Base-by-base conservation (phyloP, 305 asterid genomes). In the Fraxinus nigra region DNA sequence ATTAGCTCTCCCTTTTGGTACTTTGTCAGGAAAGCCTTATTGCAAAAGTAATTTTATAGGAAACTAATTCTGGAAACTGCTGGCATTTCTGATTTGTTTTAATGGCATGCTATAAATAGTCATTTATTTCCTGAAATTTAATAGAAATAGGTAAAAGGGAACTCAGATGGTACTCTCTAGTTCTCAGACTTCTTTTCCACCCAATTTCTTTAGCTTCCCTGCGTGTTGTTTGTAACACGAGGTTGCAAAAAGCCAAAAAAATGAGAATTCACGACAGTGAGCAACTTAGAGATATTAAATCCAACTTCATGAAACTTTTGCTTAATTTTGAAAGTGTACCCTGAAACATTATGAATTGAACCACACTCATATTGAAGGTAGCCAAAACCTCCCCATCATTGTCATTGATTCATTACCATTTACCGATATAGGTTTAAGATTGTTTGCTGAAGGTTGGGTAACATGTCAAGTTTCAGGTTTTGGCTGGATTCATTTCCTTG, bases 11-110 rank as follows among this genome's bases (percentile, higher is more conserved):
- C 8, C 37, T 67, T 63, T 28, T 69, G 75, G 75, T 69, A 30
- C 20, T 28, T 28, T 30, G 38, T 69, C n/a, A 69, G 38, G 38
- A 69, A 69, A 14, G 34, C 38, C 38, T 69, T 13, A 13, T 13
- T 69, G 75, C 34, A 5, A 69, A 69, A 30, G 22, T 69, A 20
- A 69, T 69, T 69, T 69, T 0, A 69, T 11, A 4, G 38, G 67
- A 56, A 56, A 56, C 67, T 56, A 56, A 65, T 65, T 28, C 37
- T 65, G 73, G 75, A 69, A 69, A 69, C 75, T 69, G 40, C 75
- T 69, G 38, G 18, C 10, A 69, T 69, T 14, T 26, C 72, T 63
- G 34, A 26, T 63, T 63, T 24, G 72, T 26, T 63, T 63, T 11
- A 63, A 22, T 24, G 72, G n/a, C n/a, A 24, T 22, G n/a, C 70